Base-by-base conservation (phyloP, 208 protist species). In the Trypanosoma grayi region DNA sequence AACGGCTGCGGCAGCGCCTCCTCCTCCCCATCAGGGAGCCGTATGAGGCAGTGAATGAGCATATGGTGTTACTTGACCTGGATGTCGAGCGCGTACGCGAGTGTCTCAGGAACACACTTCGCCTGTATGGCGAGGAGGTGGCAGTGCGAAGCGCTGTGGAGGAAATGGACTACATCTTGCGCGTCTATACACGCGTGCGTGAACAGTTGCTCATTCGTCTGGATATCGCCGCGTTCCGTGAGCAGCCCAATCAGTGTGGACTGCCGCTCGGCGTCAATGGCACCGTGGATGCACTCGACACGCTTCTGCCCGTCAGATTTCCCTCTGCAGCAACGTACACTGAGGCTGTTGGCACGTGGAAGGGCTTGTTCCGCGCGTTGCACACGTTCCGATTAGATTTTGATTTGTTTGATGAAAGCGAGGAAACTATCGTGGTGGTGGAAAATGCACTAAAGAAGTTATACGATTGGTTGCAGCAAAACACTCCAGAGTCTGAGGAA, bases 391-490 rank as follows among this genome's bases (percentile, higher is more conserved):
- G 63, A 46, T 50, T 69, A 14, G 63, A 60, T 6, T 69, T 69
- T 60, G 63, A 69, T 48, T 36, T 69, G 6, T 69, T 69, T 56
- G 63, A 69, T 48, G 63, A 69, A 28, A 69, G 63, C 44, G 47
- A 62, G 27, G 54, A 59, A 48, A 61, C 28, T 18, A 69, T 69
- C 37, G 39, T 69, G 39, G 37, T 22, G 16, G 54, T 69, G 45
- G 63, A 69, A 56, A 44, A 54, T 36, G 63, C 63, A 14, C 50
- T 69, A 48, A 54, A 60, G 24, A 57, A 34, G 43, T n/a, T 61
- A 1, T 53, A 48, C 22, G 43, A 33, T 28, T 60, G 63, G 52
- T 6, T 69, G 8, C 33, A 53, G 30, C 44, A 31, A 47, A 40
- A 60, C 27, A 14, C 13, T 46, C 34, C n/a, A 45, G 46, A 55